phyloP scores from a whole-genome alignment of 805 yeast genomes.

The Komagataella ulmi region DNA sequence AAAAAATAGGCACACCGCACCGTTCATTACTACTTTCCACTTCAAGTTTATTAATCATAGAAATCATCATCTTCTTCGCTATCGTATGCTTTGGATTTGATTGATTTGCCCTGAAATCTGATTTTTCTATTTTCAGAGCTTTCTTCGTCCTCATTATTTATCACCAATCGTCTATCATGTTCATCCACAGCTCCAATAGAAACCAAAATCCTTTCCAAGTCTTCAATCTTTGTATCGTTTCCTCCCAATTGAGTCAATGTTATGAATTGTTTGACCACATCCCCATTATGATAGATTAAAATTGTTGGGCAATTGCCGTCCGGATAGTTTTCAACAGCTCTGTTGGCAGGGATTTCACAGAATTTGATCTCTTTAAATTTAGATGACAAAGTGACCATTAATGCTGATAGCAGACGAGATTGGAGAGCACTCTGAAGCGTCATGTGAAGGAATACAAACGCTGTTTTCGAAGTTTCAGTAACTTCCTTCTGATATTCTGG shows the following conservation, averaged over 20 bases:
- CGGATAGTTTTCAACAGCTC: conserved; percentile 91
- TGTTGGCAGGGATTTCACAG: conserved; percentile 79
- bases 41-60: conserved; percentile 23
- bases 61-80: conserved; percentile 32
- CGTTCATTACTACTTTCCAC: not conserved
- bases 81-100: conserved; percentile 25
- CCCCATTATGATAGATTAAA: conserved; percentile 64
- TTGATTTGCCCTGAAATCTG: conserved; percentile 43
- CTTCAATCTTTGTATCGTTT: conserved; percentile 51
- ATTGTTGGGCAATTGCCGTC: conserved; percentile 85
- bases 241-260: conserved; percentile 82
- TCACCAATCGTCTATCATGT: conserved; percentile 51
- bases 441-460: conserved; percentile 67
- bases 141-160: conserved; percentile 47
- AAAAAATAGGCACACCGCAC: not conserved
- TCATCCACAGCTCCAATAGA: conserved; percentile 50
- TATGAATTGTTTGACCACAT: conserved; percentile 68
- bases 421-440: conserved; percentile 57
- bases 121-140: conserved; percentile 36
- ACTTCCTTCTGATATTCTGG: conserved; percentile 82
- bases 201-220: conserved; percentile 64
- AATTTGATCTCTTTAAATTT: conserved; percentile 76
- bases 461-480: conserved; percentile 61
- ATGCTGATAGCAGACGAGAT: conserved; percentile 51
- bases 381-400: conserved; percentile 45